Evolutionary conservation across 2,329 filamentous ascomycete genomes (phyloP).

Genomic region (Exophiala dermatitidis): DNA sequence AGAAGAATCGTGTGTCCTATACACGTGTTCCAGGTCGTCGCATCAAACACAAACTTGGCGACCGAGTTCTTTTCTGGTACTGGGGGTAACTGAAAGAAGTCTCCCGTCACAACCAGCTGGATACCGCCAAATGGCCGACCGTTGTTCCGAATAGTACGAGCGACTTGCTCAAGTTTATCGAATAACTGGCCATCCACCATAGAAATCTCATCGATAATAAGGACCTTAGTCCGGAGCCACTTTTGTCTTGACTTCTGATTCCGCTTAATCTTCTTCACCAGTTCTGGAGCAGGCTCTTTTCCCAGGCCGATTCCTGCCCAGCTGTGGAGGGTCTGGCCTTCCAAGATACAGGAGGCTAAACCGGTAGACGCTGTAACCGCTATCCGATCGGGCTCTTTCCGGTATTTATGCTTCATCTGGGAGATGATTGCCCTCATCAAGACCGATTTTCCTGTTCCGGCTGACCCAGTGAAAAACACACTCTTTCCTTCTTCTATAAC

Average conservation of each 20-base stretch:
- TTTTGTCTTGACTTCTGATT: slow-evolving; percentile 82
- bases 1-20: slow-evolving; percentile 94
- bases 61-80: slow-evolving; percentile 71
- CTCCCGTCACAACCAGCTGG: slow-evolving; percentile 88
- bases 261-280: slow-evolving; percentile 84
- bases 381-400: slow-evolving; percentile 69
- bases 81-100: slow-evolving; percentile 95
- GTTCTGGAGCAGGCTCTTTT: slow-evolving; percentile 71
- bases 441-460: slow-evolving; percentile 93
- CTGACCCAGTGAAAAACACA: slow-evolving; percentile 96
- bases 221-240: slow-evolving; percentile 80
- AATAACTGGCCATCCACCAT: slow-evolving; percentile 98
- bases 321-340: slow-evolving; percentile 89
- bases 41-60: slow-evolving; percentile 88
- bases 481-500: slow-evolving; percentile 75
- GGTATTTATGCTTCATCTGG: slow-evolving; percentile 68
- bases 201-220: slow-evolving; percentile 91
- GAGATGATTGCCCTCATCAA: slow-evolving; percentile 86
- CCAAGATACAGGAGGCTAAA: slow-evolving; percentile 91
- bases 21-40: slow-evolving; percentile 80
- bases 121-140: slow-evolving; percentile 92
- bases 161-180: slow-evolving; percentile 88
- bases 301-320: slow-evolving; percentile 93
- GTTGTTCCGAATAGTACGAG: slow-evolving; percentile 78
- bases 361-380: slow-evolving; percentile 95